Evolutionary conservation across 2,329 filamentous ascomycete species (phyloP).

Genomic region (Gyromitra esculenta): DNA sequence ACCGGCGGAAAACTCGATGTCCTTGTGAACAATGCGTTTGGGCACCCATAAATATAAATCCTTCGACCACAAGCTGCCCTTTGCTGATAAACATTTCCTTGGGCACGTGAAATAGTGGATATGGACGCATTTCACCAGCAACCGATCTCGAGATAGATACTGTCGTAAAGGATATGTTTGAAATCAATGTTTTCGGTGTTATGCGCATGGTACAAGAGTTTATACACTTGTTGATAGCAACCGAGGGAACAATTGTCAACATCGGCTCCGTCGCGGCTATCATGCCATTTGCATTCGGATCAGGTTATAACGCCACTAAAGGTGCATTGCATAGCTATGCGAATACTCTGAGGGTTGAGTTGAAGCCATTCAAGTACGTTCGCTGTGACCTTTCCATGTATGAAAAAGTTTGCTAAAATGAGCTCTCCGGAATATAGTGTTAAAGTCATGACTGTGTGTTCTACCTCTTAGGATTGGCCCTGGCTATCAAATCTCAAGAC

Average conservation of each 20-base stretch:
- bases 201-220: constrained; percentile 62
- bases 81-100: background rate
- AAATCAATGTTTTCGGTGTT: constrained; percentile 61
- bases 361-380: constrained; percentile 57
- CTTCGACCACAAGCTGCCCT: background rate
- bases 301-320: constrained; percentile 63
- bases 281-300: constrained; percentile 60
- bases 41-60: constrained; percentile 10
- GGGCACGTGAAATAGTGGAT: background rate
- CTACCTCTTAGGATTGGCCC: background rate
- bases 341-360: constrained; percentile 62
- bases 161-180: constrained; percentile 59
- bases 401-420: background rate
- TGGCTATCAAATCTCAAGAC: background rate
- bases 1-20: constrained; percentile 68
- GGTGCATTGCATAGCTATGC: constrained; percentile 62
- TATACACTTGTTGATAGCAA: constrained; percentile 60
- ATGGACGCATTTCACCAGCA: constrained; percentile 39
- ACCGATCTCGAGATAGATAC: constrained; percentile 52
- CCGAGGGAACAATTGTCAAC: constrained; percentile 61
- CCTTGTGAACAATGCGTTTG: constrained; percentile 70
- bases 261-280: constrained; percentile 61
- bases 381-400: background rate
- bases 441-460: constrained; percentile 49
- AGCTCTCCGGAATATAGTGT: constrained; percentile 24